phyloP scores from a whole-genome alignment of 164 flowering plant species.

The Chimonanthus praecox region DNA sequence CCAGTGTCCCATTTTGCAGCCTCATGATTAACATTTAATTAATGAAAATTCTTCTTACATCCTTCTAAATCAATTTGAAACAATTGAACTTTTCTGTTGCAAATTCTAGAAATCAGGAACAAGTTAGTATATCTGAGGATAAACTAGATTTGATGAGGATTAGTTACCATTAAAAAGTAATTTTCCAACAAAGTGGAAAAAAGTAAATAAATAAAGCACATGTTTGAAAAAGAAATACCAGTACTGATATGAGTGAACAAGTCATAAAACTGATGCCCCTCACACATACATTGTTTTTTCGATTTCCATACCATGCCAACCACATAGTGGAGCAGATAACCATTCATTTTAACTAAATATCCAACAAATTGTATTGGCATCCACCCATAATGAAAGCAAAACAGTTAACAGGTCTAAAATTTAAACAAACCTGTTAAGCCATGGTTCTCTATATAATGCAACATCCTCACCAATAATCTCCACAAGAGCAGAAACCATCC shows the following conservation, averaged over 20 bases:
- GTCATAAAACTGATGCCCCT: neutral
- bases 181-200: too few relatives aligned
- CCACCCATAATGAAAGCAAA: neutral
- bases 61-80: too few relatives aligned
- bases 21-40: too few relatives aligned
- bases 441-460: neutral
- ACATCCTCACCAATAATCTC: constrained; percentile 24
- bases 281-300: neutral
- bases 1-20: too few relatives aligned
- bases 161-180: too few relatives aligned
- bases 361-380: neutral
- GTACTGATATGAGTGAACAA: neutral
- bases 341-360: neutral
- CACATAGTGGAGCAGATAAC: neutral
- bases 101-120: too few relatives aligned
- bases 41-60: too few relatives aligned
- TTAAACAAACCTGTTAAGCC: constrained; percentile 2
- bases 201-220: too few relatives aligned
- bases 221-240: neutral
- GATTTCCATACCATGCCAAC: neutral
- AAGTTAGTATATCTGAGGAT: too few relatives aligned
- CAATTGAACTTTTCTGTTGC: too few relatives aligned
- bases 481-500: constrained; percentile 29
- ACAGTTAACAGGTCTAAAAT: neutral
- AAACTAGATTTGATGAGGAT: too few relatives aligned